These are phyloP conservation scores for Besnoitia besnoiti DNA, from an alignment of 169 alveolate genomes.

Conservation along the genomic window DNA sequence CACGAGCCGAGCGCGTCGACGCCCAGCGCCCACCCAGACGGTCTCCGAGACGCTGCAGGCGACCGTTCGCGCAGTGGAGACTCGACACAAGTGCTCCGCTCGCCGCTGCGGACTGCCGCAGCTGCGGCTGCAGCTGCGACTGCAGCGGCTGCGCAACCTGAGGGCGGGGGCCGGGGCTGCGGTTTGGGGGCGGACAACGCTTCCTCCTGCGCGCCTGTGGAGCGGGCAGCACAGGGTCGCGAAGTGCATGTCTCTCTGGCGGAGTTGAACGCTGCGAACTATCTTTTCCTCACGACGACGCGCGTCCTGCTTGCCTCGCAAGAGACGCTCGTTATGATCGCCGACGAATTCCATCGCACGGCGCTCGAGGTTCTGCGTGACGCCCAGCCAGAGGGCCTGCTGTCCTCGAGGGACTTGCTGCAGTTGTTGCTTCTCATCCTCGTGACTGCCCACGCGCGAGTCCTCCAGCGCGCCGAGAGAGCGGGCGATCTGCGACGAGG, in stretches of 20 bases:
- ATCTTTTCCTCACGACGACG: neutral
- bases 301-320: neutral
- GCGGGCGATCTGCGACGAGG: neutral
- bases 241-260: neutral
- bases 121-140: too few species aligned
- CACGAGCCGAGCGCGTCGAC: neutral
- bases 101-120: too few species aligned
- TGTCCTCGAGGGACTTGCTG: neutral
- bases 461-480: constrained; percentile 20
- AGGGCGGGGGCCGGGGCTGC: too few species aligned
- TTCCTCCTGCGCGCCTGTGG: too few species aligned
- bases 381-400: neutral
- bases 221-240: too few species aligned
- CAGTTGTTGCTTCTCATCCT: neutral
- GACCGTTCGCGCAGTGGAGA: too few species aligned
- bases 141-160: too few species aligned
- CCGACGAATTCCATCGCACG: neutral
- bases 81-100: too few species aligned
- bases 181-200: too few species aligned
- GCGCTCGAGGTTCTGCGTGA: neutral
- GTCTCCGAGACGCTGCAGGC: too few species aligned
- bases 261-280: neutral
- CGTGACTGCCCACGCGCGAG: neutral
- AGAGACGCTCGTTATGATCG: neutral
- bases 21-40: too few species aligned